Evolutionary conservation across 805 yeast species (phyloP), one percentile per base, ranked within the genome.

Genomic region (Kazachstania kunashirensis): DNA sequence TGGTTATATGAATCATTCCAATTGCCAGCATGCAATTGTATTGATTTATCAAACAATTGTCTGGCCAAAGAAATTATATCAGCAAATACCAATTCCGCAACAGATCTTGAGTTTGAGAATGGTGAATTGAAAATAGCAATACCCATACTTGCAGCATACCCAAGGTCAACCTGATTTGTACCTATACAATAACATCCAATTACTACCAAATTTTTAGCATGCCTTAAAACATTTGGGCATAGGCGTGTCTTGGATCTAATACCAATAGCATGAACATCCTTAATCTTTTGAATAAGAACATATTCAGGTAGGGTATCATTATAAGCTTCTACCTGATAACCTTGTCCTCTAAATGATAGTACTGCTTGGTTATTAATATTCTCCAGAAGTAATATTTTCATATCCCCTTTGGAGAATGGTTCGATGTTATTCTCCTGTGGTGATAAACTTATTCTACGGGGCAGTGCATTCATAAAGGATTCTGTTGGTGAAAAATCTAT

Each of bases 141-240:
- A 66, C 98, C 98, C 33, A 73, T 71, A 53, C 78, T 75, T 46
- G 96, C 95, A 38, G 98, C 98, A 51, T 61, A 82, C 48, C 83
- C 84, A 44, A 86, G 71, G 61, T 89, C 92, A 38, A 89, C 97
- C 67, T 89, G 97, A 70, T 89, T 92, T 44, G 97, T 92, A 53
- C 97, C 98, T 50, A 89, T 92, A 71, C 97, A 92, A 80, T 92
- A 92, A 68, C 98, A 89, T 37, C 98, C 98, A 63, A 89, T 70
- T 19, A 76, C 88, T 17, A 83, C 81, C 63, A 89, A 71, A 68
- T 89, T 84, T 59, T 77, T 80, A 39, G 98, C 97, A 53, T 83
- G 84, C 44, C 74, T 68, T 51, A 89, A 70, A 19, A 89, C 76
- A 35, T 75, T 76, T 48, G 75, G 79, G 30, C 85, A 83, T 57